Percentiles rank a stretch among this genome's conserved stretches.
phyloP scores from a whole-genome alignment of 345 rosid species.

The Ricinus communis region DNA sequence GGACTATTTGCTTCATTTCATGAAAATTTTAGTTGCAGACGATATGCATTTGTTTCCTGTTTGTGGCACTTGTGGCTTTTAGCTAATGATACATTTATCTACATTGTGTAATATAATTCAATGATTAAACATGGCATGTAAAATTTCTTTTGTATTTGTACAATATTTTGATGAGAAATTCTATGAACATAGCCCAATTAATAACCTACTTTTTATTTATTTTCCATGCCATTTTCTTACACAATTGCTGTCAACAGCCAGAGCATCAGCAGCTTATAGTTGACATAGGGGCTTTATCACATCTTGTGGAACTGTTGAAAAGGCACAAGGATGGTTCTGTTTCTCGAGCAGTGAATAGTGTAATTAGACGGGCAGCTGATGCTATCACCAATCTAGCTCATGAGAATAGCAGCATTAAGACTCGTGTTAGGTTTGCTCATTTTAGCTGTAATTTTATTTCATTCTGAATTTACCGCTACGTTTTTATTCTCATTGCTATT shows the following conservation, averaged over 20 bases:
- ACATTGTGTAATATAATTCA: background rate
- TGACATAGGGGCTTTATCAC: constrained; percentile 81
- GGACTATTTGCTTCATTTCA: too few species aligned
- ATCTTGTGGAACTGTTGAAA: constrained; percentile 78
- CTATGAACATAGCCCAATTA: background rate
- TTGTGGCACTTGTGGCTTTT: too few species aligned
- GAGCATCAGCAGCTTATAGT: constrained; percentile 97
- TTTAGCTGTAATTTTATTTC: constrained; percentile 9
- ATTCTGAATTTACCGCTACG: constrained; percentile 9
- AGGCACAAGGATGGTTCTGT: constrained; percentile 59
- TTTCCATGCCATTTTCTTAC: background rate
- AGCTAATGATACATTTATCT: too few species aligned
- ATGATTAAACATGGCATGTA: background rate
- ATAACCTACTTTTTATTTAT: too few species aligned
- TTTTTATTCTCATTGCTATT: constrained; percentile 22
- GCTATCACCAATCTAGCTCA: constrained; percentile 99
- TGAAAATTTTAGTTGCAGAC: too few species aligned
- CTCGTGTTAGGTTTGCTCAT: constrained; percentile 85
- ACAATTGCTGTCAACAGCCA: constrained; percentile 55
- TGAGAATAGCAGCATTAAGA: constrained; percentile 92
- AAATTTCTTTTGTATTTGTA: background rate
- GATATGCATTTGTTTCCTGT: too few species aligned
- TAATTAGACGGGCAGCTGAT: constrained; percentile 96
- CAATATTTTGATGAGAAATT: background rate
- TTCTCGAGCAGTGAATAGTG: constrained; percentile 81